phyloP scores from a whole-genome alignment of 306 rosid genomes.

The Cucurbita moschata region DNA sequence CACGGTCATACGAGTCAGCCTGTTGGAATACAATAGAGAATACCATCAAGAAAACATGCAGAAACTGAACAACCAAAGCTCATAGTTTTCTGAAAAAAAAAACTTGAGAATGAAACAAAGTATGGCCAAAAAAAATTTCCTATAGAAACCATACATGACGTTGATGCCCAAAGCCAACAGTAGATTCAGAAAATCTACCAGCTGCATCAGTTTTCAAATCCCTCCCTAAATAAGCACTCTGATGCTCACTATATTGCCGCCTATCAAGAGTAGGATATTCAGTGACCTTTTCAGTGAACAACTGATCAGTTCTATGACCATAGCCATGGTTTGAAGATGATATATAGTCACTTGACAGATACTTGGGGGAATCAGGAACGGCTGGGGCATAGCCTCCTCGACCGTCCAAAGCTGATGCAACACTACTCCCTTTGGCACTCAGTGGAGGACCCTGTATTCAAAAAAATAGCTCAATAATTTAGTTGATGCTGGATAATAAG shows the following conservation, averaged over 20 bases:
- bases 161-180: constrained; percentile 60
- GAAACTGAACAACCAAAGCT: not conserved
- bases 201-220: constrained; percentile 60
- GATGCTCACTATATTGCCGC: constrained; percentile 75
- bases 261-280: constrained; percentile 74
- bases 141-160: constrained; percentile 45
- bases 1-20: constrained; percentile 71
- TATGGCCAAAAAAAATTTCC: not conserved
- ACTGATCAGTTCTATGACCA: constrained; percentile 59
- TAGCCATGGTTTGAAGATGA: constrained; percentile 66
- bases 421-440: constrained; percentile 47
- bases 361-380: constrained; percentile 72
- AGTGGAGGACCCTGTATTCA: constrained; percentile 50
- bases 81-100: not conserved
- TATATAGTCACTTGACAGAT: constrained; percentile 61
- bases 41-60: not conserved
- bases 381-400: constrained; percentile 60
- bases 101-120: no score
- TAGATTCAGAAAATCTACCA: constrained; percentile 61
- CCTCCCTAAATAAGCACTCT: constrained; percentile 62
- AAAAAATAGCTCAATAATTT: not conserved
- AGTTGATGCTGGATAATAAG: not conserved
- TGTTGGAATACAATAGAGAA: constrained; percentile 18
- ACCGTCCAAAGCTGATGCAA: constrained; percentile 53
- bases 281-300: constrained; percentile 70